Evolutionary conservation across 1,284 basidiomycete genomes (phyloP), one percentile per base, ranked within the genome.

Genomic region (Leccinum fallax): DNA sequence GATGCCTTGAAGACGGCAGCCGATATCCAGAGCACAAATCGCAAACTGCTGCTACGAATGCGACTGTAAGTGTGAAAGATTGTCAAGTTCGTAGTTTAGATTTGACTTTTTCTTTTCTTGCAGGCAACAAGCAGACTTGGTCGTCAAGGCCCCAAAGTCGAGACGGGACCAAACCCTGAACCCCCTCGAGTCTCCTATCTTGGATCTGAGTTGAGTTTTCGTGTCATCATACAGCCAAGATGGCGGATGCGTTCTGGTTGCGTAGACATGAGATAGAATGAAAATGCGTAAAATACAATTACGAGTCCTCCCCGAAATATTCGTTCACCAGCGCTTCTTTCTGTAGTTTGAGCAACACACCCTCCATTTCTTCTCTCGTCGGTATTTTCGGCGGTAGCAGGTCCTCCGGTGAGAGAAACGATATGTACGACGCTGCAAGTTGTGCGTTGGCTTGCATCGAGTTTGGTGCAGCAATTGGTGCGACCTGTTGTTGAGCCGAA

Each of bases 281-380:
- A 46, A 46, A 13, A 56, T 55, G 55, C 57, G 65, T 67, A 69
- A 61, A 58, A 65, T 61, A 69, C 28, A 54, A 43, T 55, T 66
- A 58, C 49, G 66, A 63, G 40, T 71, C 71, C 34, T 21, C 11
- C 2, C 84, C 85, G 64, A 86, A 83, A 73, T 91, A 92, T 78
- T 97, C 93, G 66, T 93, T 90, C 61, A 95, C 85, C 57, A 97
- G 75, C 16, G 90, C 89, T 74, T 87, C 83, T 79, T 97, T 97
- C 72, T 92, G 82, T 66, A 94, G 79, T 46, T 84, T 85, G 60
- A 98, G 81, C 59, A 98, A 75, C 24, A 91, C 85, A 34, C 78
- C 76, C 72, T 95, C 93, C 86, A 95, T 90, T 77, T 96, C 92
- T 58, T 87, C 84, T 55, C 83, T 80, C 1, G 83, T 86, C 2